Base-by-base conservation (phyloP, 1,139 yeast genomes). In the Candida anutae region DNA sequence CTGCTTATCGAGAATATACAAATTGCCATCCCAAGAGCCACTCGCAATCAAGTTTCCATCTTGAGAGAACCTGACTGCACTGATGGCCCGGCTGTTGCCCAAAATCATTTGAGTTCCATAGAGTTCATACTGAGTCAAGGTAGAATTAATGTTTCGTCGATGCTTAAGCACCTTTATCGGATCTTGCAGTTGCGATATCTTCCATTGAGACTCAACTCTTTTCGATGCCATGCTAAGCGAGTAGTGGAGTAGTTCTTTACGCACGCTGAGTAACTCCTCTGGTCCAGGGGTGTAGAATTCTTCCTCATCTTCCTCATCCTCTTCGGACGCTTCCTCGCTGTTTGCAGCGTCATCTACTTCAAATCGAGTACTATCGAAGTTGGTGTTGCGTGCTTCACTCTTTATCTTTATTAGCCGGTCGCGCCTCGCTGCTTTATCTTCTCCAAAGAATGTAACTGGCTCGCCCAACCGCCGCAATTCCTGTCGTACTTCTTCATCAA, bases 1-100 rank as follows among this genome's bases (percentile, higher is more conserved):
- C 0, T 50, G 47, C 2, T 51, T 42, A 25, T 64, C 51, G 17
- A 83, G 32, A 3, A 83, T 33, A 35, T 68, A 69, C 4, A 85
- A 43, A 13, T 68, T 65, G 3, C 97, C 97, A 33, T 79, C 74
- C 96, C 97, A 88, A 23, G 93, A 81, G 0, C 90, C 94, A 12
- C 77, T 64, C 0, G 85, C 82, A 2, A 83, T 54, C 3, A 32
- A 30, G 2, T 39, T 28, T 15, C 45, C 40, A 21, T 45, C 41
- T 1, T 57, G 54, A 12, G 76, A 65, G 33, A 72, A 64, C 13
- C 74, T 47, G 0, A 78, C 72, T 1, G 66, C 53, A 0, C 94
- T 78, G 0, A 83, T 64, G 2, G 94, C 84, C 35, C 95, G 57
- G 5, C 72, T 68, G 34, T 57, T 62, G n/a, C 58, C 58, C 9